Percentiles rank a stretch among this genome's conserved stretches.
phyloP scores from a whole-genome alignment of 2,329 filamentous ascomycete species.

The Colletotrichum truncatum region DNA sequence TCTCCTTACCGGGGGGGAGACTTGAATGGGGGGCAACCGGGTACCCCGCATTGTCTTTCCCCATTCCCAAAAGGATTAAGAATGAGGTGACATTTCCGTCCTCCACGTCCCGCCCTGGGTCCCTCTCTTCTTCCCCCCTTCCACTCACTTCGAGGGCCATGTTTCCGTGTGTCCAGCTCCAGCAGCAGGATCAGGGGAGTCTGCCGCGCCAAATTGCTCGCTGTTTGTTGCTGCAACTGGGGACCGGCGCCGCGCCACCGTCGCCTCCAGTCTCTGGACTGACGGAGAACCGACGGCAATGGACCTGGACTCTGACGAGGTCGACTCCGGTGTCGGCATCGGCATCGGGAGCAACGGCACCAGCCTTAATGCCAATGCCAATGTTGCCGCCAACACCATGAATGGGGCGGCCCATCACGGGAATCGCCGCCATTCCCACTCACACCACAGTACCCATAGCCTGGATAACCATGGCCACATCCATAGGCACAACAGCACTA shows the following conservation, averaged over 20 bases:
- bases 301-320: constrained; percentile 21
- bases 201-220: constrained; percentile 14
- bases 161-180: constrained; percentile 27
- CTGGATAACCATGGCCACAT: constrained; percentile 5
- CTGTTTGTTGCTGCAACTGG: not conserved
- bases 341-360: constrained; percentile 4
- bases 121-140: constrained; percentile 12
- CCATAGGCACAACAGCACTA: not conserved
- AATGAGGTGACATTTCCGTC: constrained; percentile 29
- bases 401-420: not conserved
- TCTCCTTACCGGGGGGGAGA: not conserved
- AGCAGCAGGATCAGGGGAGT: constrained; percentile 26
- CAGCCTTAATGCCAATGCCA: not conserved
- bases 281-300: constrained; percentile 15
- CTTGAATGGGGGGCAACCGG: not conserved
- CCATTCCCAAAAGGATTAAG: constrained; percentile 28
- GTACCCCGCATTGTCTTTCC: constrained; percentile 27
- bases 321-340: constrained; percentile 26
- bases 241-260: not conserved
- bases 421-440: constrained; percentile 21
- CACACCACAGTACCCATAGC: constrained; percentile 1
- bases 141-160: constrained; percentile 5
- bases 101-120: constrained; percentile 10
- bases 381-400: not conserved
- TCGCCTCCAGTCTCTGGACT: not conserved